Evolutionary conservation across 202 grass and related monocot genomes (phyloP), one percentile per base, ranked within the genome.

Genomic region (Musa balbisiana): DNA sequence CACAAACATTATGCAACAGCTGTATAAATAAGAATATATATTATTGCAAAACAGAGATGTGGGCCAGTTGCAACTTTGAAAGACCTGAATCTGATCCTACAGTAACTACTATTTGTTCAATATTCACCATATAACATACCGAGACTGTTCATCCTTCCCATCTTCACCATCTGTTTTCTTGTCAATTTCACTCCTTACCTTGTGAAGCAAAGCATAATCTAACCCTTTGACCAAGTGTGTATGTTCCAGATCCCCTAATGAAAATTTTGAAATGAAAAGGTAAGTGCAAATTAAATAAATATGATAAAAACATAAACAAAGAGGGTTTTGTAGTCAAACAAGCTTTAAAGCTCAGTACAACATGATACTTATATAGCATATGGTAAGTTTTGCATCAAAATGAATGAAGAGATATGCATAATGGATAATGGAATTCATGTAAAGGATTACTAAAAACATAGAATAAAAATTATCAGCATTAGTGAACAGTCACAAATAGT

Each of bases 211-310:
- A 88, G 95, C 95, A 88, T 87, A 98, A 84, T 98, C 95, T 82
- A 98, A 88, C 55, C 95, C 95, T 89, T 98, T 98, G 49, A 98
- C 95, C 77, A 98, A 84, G 91, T 98, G 91, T 68, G 94, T 98
- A 72, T 94, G 95, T 83, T 98, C 95, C 91, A 98, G 81, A 81
- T 98, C 91, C 76, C 95, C 95, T 98, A 83, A 77, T 9, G 73
- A 82, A 91, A 17, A 69, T 85, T 68, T 68, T 76, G 29, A 67
- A 22, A 55, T 2, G 67, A 75, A 62, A 23, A 71, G 12, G 1
- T 50, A 53, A 15, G 13, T 1, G 22, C 8, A 14, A 63, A 22
- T 63, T 51, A 19, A 49, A 29, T 10, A 64, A n/a, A 73, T 25
- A 27, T 27, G 22, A 50, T 2, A 62, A n/a, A 62, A n/a, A 43